Conservation (phyloP, 345 rosid species). For the Sisymbrium irio region DNA sequence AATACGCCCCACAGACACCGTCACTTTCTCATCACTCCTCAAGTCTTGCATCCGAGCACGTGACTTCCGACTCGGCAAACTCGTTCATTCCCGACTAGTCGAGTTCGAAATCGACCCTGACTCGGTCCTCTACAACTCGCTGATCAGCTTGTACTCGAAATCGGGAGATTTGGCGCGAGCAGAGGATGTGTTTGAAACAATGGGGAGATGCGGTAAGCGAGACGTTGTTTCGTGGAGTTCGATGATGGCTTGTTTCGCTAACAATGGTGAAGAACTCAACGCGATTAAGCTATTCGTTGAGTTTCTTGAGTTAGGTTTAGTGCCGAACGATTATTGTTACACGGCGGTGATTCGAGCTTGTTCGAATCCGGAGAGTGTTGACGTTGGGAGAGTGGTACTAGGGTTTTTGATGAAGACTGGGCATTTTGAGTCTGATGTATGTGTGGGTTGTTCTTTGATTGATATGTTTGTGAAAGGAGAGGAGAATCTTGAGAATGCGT, state of each 20-base stretch:
- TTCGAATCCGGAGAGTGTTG: conserved; percentile 36
- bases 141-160: conserved; percentile 70
- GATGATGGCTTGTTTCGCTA: conserved; percentile 65
- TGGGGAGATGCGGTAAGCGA: conserved; percentile 47
- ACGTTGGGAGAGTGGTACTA: conserved; percentile 42
- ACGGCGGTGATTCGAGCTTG: conserved; percentile 61
- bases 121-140: conserved; percentile 58
- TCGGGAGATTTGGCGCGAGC: conserved; percentile 50
- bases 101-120: conserved; percentile 48
- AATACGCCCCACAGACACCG: conserved; percentile 41
- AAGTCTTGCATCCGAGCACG: conserved; percentile 67
- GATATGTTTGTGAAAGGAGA: conserved; percentile 63
- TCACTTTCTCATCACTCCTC: conserved; percentile 66
- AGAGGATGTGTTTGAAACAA: conserved; percentile 40
- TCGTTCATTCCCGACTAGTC: conserved; percentile 45
- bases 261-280: conserved; percentile 41
- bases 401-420: conserved; percentile 59
- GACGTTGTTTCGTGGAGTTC: conserved; percentile 78
- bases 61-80: conserved; percentile 52
- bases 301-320: conserved; percentile 54
- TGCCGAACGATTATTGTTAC: conserved; percentile 66
- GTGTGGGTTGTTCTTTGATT: conserved; percentile 64
- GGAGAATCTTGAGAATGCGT: conserved; percentile 44
- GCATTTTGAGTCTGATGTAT: conserved; percentile 46
- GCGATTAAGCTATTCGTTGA: conserved; percentile 45